A percentile compares a stretch with the other conserved stretches of the same genome.
Conservation (phyloP, 169 alveolate species). For the Plasmodium vivax region DNA sequence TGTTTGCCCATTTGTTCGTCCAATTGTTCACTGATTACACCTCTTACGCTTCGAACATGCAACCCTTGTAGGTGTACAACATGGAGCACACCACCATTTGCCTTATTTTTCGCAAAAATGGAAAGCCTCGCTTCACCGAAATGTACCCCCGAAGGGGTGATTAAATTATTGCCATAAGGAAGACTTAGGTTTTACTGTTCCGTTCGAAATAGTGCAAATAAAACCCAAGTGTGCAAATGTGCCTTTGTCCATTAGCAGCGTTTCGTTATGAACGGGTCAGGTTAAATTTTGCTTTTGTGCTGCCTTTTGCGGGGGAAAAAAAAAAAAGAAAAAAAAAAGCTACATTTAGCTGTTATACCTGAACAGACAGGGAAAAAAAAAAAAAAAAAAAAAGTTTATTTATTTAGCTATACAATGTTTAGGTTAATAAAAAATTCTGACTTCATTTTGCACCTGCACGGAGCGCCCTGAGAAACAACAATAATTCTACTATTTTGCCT, state of each 20-base stretch:
- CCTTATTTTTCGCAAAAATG: background rate
- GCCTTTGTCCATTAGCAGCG: background rate
- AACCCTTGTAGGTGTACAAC: background rate
- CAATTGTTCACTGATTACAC: background rate
- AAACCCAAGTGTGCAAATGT: constrained; percentile 17
- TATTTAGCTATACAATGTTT: background rate
- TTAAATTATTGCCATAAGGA: background rate
- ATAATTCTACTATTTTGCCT: constrained; percentile 48
- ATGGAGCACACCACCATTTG: background rate
- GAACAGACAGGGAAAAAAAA: constrained; percentile 3
- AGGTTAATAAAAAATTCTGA: constrained; percentile 29
- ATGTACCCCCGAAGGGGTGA: background rate
- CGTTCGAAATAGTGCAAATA: background rate
- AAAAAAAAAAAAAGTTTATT: background rate
- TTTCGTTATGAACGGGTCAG: constrained; percentile 6
- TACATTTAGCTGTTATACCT: constrained; percentile 5
- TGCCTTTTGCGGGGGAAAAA: background rate
- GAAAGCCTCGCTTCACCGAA: background rate
- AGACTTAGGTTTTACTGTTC: background rate
- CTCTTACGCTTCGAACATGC: background rate
- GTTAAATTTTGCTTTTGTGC: background rate
- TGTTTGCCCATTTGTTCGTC: background rate
- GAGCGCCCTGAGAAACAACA: constrained; percentile 25
- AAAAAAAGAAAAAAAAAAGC: background rate
- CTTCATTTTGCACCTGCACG: constrained; percentile 44